Evolutionary conservation across 1,284 basidiomycete genomes (phyloP), one percentile per base, ranked within the genome.

Genomic region (Ceratorhiza oryzae-sativae): DNA sequence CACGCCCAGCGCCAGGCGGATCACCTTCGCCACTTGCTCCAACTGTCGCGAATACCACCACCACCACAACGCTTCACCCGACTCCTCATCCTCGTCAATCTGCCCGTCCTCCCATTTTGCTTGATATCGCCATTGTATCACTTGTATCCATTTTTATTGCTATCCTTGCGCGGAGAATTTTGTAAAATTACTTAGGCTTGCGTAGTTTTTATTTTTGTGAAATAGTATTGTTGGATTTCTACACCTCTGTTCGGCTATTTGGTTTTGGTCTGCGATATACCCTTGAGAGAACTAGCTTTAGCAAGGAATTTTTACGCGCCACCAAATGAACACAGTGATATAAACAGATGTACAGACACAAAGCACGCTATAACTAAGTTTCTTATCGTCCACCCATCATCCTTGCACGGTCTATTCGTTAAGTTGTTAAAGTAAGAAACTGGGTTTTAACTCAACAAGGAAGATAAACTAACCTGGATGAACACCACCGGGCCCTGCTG

Each of bases 331-430:
- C 65, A 56, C 53, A 68, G 65, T 36, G 46, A 68, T 20, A 48
- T 48, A 58, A 23, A 58, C 53, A 58, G 18, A 68, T 46, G n/a
- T 42, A 25, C n/a, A 46, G 9, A 20, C 45, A 60, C 58, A 60
- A 60, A 60, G 20, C 25, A 45, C 15, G 61, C 60, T n/a, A 58
- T 23, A 41, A 20, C 51, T 32, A 15, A 34, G 20, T 39, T 20
- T 49, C 55, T 72, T 63, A 72, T 72, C 73, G 73, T 39, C 78
- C 77, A 62, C 83, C 86, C 89, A 94, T 88, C 92, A 94, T 94
- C 73, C 92, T 85, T 79, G 93, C 77, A 73, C 93, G 85, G 81
- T 95, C 65, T 68, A 18, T 46, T 27, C 32, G 30, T 36, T 23
- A 18, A 39, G n/a, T 10, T n/a, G 55, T 34, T 15, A 53, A 20